phyloP scores from a whole-genome alignment of 257 asterid genomes.

The Gynochthodes officinalis region DNA sequence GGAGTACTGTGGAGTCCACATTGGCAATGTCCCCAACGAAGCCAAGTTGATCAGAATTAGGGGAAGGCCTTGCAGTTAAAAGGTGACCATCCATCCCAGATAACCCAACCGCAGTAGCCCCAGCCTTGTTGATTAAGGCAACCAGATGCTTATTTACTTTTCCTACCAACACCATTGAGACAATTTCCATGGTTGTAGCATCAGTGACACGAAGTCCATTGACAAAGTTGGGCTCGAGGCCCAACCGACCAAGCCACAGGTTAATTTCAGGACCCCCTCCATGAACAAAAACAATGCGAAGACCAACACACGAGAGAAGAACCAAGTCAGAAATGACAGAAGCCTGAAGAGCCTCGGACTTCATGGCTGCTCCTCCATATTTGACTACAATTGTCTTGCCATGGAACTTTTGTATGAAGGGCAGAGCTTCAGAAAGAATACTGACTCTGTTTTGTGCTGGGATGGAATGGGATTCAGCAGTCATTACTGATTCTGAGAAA shows the following conservation, averaged over 20 bases:
- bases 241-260: conserved; percentile 63
- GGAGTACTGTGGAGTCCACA: conserved; percentile 62
- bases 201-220: conserved; percentile 82
- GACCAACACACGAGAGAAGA: conserved; percentile 79
- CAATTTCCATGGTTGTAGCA: conserved; percentile 79
- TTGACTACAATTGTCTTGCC: conserved; percentile 83
- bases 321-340: conserved; percentile 79
- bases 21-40: conserved; percentile 77
- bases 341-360: conserved; percentile 71
- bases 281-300: conserved; percentile 72
- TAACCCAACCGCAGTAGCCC: conserved; percentile 78
- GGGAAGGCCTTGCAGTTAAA: conserved; percentile 67
- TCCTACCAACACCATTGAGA: conserved; percentile 76
- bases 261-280: conserved; percentile 89
- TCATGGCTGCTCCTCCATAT: conserved; percentile 91
- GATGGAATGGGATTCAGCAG: conserved; percentile 34
- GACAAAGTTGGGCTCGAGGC: conserved; percentile 60
- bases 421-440: conserved; percentile 73
- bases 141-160: conserved; percentile 74
- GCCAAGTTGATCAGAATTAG: conserved; percentile 56
- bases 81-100: conserved; percentile 76
- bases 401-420: conserved; percentile 70
- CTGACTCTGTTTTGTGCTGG: conserved; percentile 60
- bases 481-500: conserved; percentile 31
- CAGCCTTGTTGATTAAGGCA: conserved; percentile 71